phyloP scores from a whole-genome alignment of 441 rosid genomes.

The Breynia disticha region DNA sequence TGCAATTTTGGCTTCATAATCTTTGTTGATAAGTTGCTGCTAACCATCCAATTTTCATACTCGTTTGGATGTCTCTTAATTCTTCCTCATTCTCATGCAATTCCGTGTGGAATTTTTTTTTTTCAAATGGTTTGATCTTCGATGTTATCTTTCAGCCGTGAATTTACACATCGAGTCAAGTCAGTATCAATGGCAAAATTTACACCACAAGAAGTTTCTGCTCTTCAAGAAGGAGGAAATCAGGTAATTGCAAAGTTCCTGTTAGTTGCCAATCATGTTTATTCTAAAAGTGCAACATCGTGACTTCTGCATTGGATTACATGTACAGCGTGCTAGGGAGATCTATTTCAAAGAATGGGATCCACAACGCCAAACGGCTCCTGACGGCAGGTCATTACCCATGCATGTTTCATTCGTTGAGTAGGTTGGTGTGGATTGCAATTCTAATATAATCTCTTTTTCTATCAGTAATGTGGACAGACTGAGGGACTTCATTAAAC shows the following conservation, averaged over 20 bases:
- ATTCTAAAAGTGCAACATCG: background rate
- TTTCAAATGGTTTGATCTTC: too few species aligned
- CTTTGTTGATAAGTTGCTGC: too few species aligned
- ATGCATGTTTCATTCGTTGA: constrained; percentile 9
- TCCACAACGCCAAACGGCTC: constrained; percentile 60
- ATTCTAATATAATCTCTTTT: constrained; percentile 28
- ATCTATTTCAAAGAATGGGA: constrained; percentile 85
- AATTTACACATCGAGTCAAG: constrained; percentile 92
- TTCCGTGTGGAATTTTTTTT: background rate
- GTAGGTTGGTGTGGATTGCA: constrained; percentile 7
- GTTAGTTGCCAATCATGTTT: background rate
- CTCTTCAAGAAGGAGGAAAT: constrained; percentile 89
- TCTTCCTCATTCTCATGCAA: background rate
- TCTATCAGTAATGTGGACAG: constrained; percentile 65
- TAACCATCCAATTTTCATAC: too few species aligned
- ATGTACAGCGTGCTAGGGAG: constrained; percentile 67
- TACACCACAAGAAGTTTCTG: constrained; percentile 72
- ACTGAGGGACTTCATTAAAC: constrained; percentile 81
- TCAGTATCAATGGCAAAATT: constrained; percentile 94
- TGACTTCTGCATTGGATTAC: constrained; percentile 9
- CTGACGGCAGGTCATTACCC: constrained; percentile 65
- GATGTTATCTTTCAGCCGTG: constrained; percentile 45
- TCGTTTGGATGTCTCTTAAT: background rate
- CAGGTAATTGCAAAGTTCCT: constrained; percentile 39
- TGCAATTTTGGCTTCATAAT: background rate